These are phyloP conservation scores for Ephemerocybe angulata DNA, from an alignment of 768 basidiomycete genomes.

Conservation along the genomic window DNA sequence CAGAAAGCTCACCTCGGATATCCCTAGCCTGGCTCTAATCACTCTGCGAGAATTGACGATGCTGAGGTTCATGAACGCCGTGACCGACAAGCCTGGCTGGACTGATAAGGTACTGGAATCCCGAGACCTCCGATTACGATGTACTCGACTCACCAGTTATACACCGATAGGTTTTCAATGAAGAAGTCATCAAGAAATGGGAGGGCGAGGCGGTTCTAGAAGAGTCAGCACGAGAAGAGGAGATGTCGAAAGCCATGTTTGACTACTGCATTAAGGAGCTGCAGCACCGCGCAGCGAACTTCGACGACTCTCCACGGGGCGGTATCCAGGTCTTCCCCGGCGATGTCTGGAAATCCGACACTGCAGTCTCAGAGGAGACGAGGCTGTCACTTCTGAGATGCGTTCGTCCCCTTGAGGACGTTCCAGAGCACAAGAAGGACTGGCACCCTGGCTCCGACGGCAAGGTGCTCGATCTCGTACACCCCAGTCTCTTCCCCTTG, in stretches of 20 bases:
- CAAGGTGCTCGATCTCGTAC: conserved; percentile 42
- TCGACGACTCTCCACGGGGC: conserved; percentile 9
- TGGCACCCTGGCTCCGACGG: conserved; percentile 43
- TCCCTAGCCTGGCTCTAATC: too few relatives aligned
- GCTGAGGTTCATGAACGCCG: too few relatives aligned
- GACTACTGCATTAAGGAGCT: conserved; percentile 17
- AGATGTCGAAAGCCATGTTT: conserved; percentile 16
- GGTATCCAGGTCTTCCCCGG: conserved; percentile 10
- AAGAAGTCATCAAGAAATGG: conserved; percentile 14
- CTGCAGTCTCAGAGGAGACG: conserved; percentile 20
- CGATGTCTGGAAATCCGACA: conserved; percentile 23
- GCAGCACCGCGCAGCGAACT: conserved; percentile 13
- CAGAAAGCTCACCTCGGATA: too few relatives aligned
- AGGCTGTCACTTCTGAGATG: conserved; percentile 17
- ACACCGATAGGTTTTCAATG: conserved; percentile 16
- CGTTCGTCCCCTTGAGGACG: conserved; percentile 29
- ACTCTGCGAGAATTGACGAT: too few relatives aligned
- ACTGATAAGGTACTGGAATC: too few relatives aligned
- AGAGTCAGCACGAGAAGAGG: conserved; percentile 10
- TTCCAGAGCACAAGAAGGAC: conserved; percentile 32
- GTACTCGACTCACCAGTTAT: too few relatives aligned
- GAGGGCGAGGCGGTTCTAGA: conserved; percentile 9
- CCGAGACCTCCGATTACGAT: too few relatives aligned
- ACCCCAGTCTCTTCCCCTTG: conserved; percentile 39
- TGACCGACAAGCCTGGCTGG: too few relatives aligned